phyloP scores from a whole-genome alignment of 768 basidiomycete genomes.

The Fomitopsis pulvina region DNA sequence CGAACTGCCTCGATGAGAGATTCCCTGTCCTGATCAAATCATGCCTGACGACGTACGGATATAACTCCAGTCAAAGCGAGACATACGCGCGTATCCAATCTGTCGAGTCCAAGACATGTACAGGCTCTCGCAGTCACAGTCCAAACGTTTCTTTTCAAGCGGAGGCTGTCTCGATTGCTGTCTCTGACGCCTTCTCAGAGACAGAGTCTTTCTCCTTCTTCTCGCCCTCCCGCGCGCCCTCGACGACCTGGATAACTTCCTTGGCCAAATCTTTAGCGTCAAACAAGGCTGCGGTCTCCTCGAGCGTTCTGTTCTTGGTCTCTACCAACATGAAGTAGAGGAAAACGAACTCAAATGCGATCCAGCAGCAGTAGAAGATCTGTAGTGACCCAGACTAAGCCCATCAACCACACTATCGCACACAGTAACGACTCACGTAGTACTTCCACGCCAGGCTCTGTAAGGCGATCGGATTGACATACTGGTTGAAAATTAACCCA shows the following conservation, averaged over 20 bases:
- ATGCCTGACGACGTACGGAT: no score
- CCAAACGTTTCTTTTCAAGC: no score
- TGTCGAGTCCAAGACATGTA: neutral
- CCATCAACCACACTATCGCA: neutral
- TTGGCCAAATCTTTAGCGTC: neutral
- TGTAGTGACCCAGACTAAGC: neutral
- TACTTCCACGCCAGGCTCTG: constrained; percentile 36
- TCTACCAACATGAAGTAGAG: constrained; percentile 31
- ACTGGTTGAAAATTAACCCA: constrained; percentile 41
- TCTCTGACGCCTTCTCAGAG: neutral
- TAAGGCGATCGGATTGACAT: constrained; percentile 36
- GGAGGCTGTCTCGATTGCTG: neutral
- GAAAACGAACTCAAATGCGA: constrained; percentile 34
- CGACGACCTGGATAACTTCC: neutral
- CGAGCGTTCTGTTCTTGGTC: constrained; percentile 30
- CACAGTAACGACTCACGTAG: constrained; percentile 22
- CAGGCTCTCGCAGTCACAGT: no score
- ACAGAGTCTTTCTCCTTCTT: neutral
- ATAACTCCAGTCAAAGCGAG: no score
- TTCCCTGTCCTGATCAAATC: no score
- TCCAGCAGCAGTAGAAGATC: constrained; percentile 35
- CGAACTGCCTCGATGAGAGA: no score
- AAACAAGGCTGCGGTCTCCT: constrained; percentile 26
- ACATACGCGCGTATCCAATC: neutral
- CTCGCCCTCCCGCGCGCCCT: neutral